Conservation (phyloP, 495 filamentous ascomycete species). For the Podospora sp. region DNA sequence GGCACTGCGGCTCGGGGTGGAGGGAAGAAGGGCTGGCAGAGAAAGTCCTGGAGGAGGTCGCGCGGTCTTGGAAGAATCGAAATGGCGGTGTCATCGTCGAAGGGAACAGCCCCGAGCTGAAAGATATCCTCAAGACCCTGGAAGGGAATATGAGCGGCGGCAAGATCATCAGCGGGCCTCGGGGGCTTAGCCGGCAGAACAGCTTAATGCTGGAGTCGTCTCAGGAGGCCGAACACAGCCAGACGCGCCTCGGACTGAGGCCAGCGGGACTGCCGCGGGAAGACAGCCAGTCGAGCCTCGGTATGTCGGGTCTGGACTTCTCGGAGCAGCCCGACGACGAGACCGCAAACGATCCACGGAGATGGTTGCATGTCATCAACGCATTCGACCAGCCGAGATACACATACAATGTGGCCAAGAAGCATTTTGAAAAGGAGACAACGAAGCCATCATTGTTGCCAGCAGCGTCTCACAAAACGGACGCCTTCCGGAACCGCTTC, state of each 20-base stretch:
- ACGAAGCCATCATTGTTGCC: conserved; percentile 78
- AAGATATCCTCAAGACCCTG: conserved; percentile 75
- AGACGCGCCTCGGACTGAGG: conserved; percentile 48
- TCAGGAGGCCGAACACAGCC: conserved; percentile 43
- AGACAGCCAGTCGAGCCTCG: conserved; percentile 66
- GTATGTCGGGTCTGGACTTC: conserved; percentile 60
- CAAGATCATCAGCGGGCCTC: conserved; percentile 54
- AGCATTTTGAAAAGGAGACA: conserved; percentile 78
- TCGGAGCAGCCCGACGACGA: conserved; percentile 65
- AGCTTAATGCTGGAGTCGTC: conserved; percentile 52
- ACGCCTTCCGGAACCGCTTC: conserved; percentile 84
- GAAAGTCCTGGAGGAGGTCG: conserved; percentile 86
- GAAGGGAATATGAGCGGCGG: conserved; percentile 86
- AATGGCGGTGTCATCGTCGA: conserved; percentile 87
- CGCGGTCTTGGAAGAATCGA: conserved; percentile 84
- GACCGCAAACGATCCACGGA: conserved; percentile 61
- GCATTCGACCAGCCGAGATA: conserved; percentile 88
- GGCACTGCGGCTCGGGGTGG: conserved; percentile 94
- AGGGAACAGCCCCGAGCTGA: conserved; percentile 73
- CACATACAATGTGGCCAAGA: conserved; percentile 82
- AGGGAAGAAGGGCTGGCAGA: conserved; percentile 92
- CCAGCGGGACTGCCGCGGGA: conserved; percentile 48
- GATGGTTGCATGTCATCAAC: conserved; percentile 75
- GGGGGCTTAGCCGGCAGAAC: conserved; percentile 59
- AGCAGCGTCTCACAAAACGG: conserved; percentile 75